These are phyloP conservation scores for Linum trigynum DNA, from an alignment of 345 rosid species.

Conservation along the genomic window DNA sequence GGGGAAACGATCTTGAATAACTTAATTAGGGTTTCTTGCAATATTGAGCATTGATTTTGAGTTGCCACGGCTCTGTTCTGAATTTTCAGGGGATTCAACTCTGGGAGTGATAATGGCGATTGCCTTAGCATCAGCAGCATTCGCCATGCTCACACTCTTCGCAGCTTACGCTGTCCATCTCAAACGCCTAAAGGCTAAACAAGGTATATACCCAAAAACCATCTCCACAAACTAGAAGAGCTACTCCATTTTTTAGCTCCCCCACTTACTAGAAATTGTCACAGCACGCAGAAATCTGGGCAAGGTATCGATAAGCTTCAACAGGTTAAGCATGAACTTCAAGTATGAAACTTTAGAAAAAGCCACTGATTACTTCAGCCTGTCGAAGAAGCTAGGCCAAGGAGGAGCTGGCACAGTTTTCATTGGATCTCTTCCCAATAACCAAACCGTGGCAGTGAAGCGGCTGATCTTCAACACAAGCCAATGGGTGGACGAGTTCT, in stretches of 20 bases:
- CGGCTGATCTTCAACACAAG: slow-evolving; percentile 41
- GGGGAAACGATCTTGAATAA: no score
- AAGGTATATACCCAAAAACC: slow-evolving; percentile 20
- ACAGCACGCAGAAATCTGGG: slow-evolving; percentile 23
- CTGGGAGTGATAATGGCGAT: slow-evolving; percentile 20
- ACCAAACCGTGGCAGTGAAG: slow-evolving; percentile 38
- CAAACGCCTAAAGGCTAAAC: slow-evolving; percentile 21
- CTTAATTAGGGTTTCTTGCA: no score
- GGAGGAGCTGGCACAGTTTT: slow-evolving; percentile 48
- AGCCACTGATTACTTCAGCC: slow-evolving; percentile 38
- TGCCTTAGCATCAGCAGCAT: slow-evolving; percentile 27
- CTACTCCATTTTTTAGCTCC: neutral
- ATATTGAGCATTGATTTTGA: no score
- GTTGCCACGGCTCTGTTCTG: neutral
- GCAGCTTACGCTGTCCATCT: slow-evolving; percentile 23
- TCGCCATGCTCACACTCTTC: slow-evolving; percentile 22
- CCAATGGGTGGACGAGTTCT: slow-evolving; percentile 55
- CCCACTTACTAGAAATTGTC: neutral
- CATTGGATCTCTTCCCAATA: slow-evolving; percentile 35
- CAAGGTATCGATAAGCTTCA: slow-evolving; percentile 16
- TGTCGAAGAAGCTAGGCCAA: slow-evolving; percentile 39
- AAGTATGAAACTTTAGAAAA: slow-evolving; percentile 44
- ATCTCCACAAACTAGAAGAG: no score
- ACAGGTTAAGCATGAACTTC: slow-evolving; percentile 24
- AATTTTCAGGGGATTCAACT: slow-evolving; percentile 20